Evolutionary conservation across 306 rosid genomes (phyloP).

Genomic region (Cyamopsis tetragonoloba): DNA sequence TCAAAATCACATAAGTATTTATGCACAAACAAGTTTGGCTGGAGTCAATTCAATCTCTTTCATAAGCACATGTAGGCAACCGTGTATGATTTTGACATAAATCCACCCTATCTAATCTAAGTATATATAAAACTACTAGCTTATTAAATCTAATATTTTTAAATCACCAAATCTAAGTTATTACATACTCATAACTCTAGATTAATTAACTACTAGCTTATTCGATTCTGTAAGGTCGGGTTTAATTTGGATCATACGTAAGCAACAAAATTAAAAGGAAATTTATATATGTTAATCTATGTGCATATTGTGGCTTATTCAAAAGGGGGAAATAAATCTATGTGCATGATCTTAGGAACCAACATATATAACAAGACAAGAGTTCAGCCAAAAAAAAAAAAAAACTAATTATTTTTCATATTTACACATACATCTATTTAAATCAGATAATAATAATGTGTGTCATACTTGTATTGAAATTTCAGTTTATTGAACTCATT

Average conservation of each 20-base stretch:
- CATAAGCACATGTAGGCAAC: background rate
- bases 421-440: too few relatives aligned
- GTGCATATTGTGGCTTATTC: too few relatives aligned
- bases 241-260: background rate
- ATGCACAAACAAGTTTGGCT: background rate
- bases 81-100: constrained; percentile 13
- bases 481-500: too few relatives aligned
- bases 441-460: too few relatives aligned
- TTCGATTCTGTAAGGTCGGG: background rate
- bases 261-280: background rate
- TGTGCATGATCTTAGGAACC: too few relatives aligned
- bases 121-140: too few relatives aligned
- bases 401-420: too few relatives aligned
- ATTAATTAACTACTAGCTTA: background rate
- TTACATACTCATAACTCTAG: background rate
- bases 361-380: too few relatives aligned
- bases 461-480: background rate
- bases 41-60: background rate
- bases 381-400: too few relatives aligned
- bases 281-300: too few relatives aligned
- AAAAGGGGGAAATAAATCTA: too few relatives aligned
- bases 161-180: background rate
- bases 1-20: background rate
- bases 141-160: too few relatives aligned
- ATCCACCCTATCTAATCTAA: background rate